These are phyloP conservation scores for Colletotrichum lini DNA, from an alignment of 2,329 filamentous ascomycete genomes.

Conservation along the genomic window DNA sequence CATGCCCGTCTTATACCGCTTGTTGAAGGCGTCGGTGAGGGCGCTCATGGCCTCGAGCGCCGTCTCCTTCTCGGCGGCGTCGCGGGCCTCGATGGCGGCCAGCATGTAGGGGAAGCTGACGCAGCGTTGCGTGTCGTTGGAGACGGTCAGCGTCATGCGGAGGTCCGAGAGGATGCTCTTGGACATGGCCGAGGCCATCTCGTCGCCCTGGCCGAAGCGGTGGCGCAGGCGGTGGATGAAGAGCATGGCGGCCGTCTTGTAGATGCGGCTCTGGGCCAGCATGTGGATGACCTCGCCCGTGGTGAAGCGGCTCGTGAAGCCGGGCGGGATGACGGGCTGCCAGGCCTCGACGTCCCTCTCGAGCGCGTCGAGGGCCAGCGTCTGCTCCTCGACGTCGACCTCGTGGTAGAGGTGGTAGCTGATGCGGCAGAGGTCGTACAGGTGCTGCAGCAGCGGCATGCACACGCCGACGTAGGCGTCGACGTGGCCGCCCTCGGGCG, in stretches of 20 bases:
- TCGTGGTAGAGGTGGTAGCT: slow-evolving; percentile 43
- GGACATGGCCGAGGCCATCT: slow-evolving; percentile 43
- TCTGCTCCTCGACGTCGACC: slow-evolving; percentile 31
- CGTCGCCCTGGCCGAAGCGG: slow-evolving; percentile 44
- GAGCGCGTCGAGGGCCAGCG: slow-evolving; percentile 32
- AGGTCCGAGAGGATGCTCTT: slow-evolving; percentile 46
- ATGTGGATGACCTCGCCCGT: slow-evolving; percentile 47
- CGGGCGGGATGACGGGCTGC: slow-evolving; percentile 45
- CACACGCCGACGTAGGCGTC: slow-evolving; percentile 49
- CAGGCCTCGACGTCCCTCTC: slow-evolving; percentile 42
- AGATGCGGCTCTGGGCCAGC: slow-evolving; percentile 48
- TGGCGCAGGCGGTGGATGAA: slow-evolving; percentile 46
- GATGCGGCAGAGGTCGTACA: slow-evolving; percentile 47
- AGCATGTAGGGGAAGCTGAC: slow-evolving; percentile 45
- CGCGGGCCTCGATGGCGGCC: slow-evolving; percentile 46
- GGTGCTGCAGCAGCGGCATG: slow-evolving; percentile 45
- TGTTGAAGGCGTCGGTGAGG: slow-evolving; percentile 38
- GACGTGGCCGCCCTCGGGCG: slow-evolving; percentile 34
- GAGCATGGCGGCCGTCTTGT: slow-evolving; percentile 45
- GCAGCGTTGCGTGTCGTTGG: slow-evolving; percentile 43
- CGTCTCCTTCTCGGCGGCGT: slow-evolving; percentile 30
- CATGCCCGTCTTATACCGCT: slow-evolving; percentile 28
- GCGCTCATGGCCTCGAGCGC: slow-evolving; percentile 30
- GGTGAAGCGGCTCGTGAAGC: slow-evolving; percentile 43
- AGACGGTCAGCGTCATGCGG: slow-evolving; percentile 43